Percentiles rank a stretch among this genome's conserved stretches.
phyloP scores from a whole-genome alignment of 768 basidiomycete species.

The Suillus spraguei region DNA sequence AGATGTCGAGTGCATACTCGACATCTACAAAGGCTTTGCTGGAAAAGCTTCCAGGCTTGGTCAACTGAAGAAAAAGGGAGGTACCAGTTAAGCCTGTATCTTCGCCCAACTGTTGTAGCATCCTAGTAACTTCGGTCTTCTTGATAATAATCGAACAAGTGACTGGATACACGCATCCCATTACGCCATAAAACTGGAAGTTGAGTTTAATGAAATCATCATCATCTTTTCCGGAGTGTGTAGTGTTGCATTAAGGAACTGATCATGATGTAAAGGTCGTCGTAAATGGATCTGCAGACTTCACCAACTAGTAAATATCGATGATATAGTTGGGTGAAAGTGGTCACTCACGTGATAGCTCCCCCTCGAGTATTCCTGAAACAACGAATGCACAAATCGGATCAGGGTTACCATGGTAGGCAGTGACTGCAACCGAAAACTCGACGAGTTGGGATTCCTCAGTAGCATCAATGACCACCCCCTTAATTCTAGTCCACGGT shows the following conservation, averaged over 20 bases:
- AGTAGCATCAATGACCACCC: neutral
- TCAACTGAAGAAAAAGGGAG: neutral
- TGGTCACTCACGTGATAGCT: neutral
- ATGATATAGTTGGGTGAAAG: neutral
- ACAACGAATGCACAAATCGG: neutral
- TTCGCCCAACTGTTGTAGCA: neutral
- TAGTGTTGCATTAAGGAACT: too few relatives aligned
- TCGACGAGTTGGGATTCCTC: neutral
- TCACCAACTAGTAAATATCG: neutral
- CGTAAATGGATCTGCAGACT: rapidly evolving
- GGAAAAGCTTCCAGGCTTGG: too few relatives aligned
- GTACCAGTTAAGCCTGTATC: neutral
- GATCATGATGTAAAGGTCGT: neutral
- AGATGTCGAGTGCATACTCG: neutral
- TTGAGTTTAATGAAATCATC: neutral
- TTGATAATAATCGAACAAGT: neutral
- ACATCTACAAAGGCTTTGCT: too few relatives aligned
- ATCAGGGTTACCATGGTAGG: too few relatives aligned
- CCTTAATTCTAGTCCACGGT: neutral
- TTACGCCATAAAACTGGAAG: rapidly evolving
- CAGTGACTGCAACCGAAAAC: neutral
- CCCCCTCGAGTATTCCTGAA: neutral
- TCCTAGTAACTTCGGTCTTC: neutral
- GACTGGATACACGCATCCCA: neutral
- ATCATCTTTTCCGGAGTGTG: too few relatives aligned